Evolutionary conservation across 139 green algal species (phyloP).

Genomic region (Coelastrella sp.): DNA sequence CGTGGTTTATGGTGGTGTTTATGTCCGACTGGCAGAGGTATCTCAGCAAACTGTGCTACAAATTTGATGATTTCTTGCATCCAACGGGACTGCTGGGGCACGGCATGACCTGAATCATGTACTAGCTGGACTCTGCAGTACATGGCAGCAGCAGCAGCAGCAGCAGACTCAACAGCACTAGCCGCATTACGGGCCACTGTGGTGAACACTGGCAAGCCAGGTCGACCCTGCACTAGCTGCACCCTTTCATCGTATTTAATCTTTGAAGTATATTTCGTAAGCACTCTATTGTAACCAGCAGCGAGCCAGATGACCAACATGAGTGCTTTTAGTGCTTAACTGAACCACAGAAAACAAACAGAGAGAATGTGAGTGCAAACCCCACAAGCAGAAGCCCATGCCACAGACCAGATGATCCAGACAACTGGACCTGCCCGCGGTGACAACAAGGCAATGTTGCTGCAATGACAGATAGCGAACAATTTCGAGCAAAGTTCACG

Average conservation of each 20-base stretch:
- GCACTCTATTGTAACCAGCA: too few relatives aligned
- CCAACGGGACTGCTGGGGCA: conserved; percentile 60
- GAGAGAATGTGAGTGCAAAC: neutral
- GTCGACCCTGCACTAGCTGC: neutral
- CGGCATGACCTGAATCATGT: conserved; percentile 58
- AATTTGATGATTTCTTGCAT: conserved; percentile 39
- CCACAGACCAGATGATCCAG: neutral
- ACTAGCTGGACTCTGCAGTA: conserved; percentile 22
- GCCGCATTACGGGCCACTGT: too few relatives aligned
- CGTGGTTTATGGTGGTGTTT: neutral
- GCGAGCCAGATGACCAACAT: too few relatives aligned
- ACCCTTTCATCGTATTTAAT: too few relatives aligned
- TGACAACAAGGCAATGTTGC: too few relatives aligned
- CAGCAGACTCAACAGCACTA: neutral
- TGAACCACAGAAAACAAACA: neutral
- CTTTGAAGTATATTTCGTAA: too few relatives aligned
- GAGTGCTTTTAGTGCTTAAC: too few relatives aligned
- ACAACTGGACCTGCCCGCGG: neutral
- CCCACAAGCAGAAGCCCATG: neutral
- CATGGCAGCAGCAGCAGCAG: neutral
- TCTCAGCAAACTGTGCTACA: conserved; percentile 15
- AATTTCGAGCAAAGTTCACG: too few relatives aligned
- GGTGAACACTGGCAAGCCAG: neutral
- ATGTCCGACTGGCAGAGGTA: neutral
- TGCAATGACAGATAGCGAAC: too few relatives aligned